A percentile compares a stretch with the other conserved stretches of the same genome.
Evolutionary conservation across 768 basidiomycete species (phyloP).

Genomic region (Lactifluus subvellereus): DNA sequence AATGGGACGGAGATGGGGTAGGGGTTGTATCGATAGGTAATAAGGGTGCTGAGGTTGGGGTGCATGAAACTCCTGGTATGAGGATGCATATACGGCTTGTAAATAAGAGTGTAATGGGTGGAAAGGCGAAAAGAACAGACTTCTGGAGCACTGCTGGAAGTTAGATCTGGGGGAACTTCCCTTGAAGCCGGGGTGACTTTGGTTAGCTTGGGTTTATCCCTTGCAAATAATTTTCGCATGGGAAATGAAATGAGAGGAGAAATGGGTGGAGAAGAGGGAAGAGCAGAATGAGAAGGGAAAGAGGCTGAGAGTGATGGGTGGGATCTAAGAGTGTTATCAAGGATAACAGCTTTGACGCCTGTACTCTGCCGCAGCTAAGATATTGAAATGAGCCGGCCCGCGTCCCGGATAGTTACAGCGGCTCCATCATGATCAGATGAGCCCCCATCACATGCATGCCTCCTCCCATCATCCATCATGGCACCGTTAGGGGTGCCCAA

Average conservation of each 20-base stretch:
- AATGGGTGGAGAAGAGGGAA: neutral
- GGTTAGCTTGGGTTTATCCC: constrained; percentile 41
- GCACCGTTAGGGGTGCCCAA: no score
- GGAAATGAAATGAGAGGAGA: neutral
- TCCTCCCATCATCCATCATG: no score
- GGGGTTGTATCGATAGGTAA: constrained; percentile 5
- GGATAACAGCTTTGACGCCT: no score
- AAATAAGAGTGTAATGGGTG: neutral
- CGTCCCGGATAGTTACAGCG: no score
- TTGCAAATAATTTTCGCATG: constrained; percentile 60
- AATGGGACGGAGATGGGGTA: constrained; percentile 17
- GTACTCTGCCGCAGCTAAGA: no score
- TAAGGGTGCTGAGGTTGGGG: constrained; percentile 8
- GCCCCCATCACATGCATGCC: no score
- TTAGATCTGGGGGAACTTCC: constrained; percentile 30
- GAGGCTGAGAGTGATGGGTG: no score
- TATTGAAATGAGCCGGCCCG: no score
- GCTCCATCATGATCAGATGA: no score
- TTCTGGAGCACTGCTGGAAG: constrained; percentile 28
- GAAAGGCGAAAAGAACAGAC: constrained; percentile 19
- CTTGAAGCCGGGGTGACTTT: constrained; percentile 29
- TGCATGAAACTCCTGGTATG: constrained; percentile 9
- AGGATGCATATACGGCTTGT: neutral
- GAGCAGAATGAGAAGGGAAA: neutral
- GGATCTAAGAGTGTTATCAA: no score